Percentiles rank a stretch among this genome's conserved stretches.
These are phyloP conservation scores for Scleroderma citrinum DNA, from an alignment of 768 basidiomycete genomes.

Conservation along the genomic window DNA sequence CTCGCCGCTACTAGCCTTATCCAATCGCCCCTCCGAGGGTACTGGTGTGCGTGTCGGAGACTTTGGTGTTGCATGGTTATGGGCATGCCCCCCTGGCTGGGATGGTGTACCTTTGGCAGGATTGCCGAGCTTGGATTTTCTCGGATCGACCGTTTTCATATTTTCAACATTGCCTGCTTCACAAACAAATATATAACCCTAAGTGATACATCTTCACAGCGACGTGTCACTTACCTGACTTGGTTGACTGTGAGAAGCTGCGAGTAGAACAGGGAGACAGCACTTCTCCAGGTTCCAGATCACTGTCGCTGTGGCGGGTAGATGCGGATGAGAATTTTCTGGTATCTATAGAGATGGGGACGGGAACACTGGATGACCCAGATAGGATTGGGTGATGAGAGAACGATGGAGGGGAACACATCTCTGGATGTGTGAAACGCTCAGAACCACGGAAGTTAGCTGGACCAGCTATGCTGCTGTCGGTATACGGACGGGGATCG, in stretches of 20 bases:
- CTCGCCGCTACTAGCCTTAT: not conserved
- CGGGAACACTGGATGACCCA: not conserved
- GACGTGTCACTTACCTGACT: constrained; percentile 7
- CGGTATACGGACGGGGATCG: not conserved
- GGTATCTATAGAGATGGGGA: not conserved
- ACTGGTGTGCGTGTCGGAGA: not conserved
- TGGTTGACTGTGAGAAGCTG: not conserved
- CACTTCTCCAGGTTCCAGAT: constrained; percentile 24
- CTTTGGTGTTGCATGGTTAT: not conserved
- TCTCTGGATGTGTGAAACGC: not conserved
- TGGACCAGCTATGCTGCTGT: too few relatives aligned
- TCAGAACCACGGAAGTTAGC: not conserved
- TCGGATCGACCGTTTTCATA: not conserved
- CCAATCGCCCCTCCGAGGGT: not conserved
- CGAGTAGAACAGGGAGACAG: constrained; percentile 17
- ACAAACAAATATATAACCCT: not conserved
- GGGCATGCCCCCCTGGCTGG: not conserved
- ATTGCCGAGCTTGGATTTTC: not conserved
- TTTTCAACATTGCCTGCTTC: not conserved
- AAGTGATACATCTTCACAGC: not conserved
- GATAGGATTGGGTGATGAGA: not conserved
- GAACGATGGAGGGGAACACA: not conserved
- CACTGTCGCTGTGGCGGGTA: not conserved
- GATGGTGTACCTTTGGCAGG: not conserved
- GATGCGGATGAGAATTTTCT: not conserved